Conservation (phyloP, 805 yeast genomes). For the Jamesozyma rosinii region DNA sequence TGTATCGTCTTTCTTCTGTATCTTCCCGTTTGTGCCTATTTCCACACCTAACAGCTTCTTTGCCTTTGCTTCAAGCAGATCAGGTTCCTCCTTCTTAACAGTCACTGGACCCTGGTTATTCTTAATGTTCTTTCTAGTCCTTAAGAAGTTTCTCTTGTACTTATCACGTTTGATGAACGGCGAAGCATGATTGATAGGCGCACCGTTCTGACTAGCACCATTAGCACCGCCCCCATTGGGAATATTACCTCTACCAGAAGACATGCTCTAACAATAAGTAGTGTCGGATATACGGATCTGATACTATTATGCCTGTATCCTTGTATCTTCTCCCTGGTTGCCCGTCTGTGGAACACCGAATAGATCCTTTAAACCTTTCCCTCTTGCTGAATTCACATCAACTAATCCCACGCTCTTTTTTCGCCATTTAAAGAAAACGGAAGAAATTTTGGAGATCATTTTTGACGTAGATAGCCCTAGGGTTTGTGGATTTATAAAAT, state of each 20-base stretch:
- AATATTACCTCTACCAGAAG: constrained; percentile 1
- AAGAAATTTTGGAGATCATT: neutral
- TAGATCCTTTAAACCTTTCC: neutral
- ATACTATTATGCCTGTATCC: neutral
- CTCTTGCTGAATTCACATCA: neutral
- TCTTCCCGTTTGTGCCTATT: constrained; percentile 3
- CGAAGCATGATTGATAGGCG: constrained; percentile 18
- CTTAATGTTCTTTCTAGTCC: constrained; percentile 16
- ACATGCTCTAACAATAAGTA: no score
- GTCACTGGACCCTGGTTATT: constrained; percentile 1
- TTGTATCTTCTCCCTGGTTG: neutral
- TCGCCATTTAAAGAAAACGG: neutral
- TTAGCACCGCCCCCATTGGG: constrained; percentile 11
- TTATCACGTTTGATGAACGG: constrained; percentile 32
- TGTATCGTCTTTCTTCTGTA: constrained; percentile 4
- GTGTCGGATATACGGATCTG: no score
- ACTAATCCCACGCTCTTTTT: neutral
- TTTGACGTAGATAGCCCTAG: no score
- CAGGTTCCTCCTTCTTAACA: constrained; percentile 30
- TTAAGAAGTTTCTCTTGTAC: constrained; percentile 28
- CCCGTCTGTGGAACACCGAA: neutral
- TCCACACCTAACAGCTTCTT: constrained; percentile 17
- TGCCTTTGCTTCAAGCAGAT: constrained; percentile 20
- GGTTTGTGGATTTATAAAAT: no score
- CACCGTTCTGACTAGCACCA: constrained; percentile 7